phyloP scores from a whole-genome alignment of 2,329 filamentous ascomycete genomes.

The Clarireedia paspali region DNA sequence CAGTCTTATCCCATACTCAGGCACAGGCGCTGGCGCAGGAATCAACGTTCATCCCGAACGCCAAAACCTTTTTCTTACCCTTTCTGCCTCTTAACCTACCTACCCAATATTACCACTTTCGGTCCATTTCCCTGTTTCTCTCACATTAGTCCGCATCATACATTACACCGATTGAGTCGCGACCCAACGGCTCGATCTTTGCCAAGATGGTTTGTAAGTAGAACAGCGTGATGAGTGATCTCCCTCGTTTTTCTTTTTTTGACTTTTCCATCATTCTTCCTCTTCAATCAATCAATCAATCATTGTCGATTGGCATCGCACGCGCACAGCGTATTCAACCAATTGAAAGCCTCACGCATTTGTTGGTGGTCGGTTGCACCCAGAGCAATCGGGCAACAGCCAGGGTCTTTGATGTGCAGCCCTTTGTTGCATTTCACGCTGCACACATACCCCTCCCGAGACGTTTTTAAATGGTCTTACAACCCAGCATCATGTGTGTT shows the following conservation, averaged over 20 bases:
- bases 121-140: too few species aligned
- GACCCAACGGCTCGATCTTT: not conserved
- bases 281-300: not conserved
- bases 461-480: not conserved
- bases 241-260: conserved; percentile 10
- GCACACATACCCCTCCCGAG: not conserved
- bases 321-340: not conserved
- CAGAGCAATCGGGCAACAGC: not conserved
- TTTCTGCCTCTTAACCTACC: too few species aligned
- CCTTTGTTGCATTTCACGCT: conserved; percentile 3
- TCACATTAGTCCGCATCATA: too few species aligned
- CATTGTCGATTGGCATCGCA: not conserved
- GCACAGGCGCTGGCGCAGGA: too few species aligned
- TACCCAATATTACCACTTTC: too few species aligned
- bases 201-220: conserved; percentile 21
- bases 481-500: not conserved
- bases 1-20: too few species aligned
- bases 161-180: too few species aligned
- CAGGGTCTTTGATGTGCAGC: conserved; percentile 3
- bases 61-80: too few species aligned
- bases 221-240: not conserved
- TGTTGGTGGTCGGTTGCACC: not conserved
- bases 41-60: too few species aligned
- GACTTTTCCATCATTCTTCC: not conserved
- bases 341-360: not conserved